Evolutionary conservation across 2,329 filamentous ascomycete genomes (phyloP).

Genomic region (Pseudogymnoascus sp.): DNA sequence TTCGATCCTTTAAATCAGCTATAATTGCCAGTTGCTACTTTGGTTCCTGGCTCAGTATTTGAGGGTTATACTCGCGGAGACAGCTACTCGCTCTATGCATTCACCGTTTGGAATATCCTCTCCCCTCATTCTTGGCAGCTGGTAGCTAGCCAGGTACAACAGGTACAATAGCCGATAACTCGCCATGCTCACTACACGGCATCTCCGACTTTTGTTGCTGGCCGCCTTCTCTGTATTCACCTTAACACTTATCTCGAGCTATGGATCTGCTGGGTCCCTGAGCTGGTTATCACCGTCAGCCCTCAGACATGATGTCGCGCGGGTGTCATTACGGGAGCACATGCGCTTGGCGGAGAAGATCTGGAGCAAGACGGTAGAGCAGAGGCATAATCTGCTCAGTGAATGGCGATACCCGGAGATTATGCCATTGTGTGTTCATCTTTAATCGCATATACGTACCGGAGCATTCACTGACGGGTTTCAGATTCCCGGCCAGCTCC

Average conservation of each 20-base stretch:
- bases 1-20: background rate
- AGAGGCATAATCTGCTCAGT: constrained; percentile 25
- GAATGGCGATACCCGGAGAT: constrained; percentile 21
- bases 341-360: constrained; percentile 19
- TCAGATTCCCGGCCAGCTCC: constrained; percentile 22
- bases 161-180: background rate
- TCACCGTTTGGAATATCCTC: background rate
- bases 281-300: background rate
- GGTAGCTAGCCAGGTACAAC: constrained; percentile 1
- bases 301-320: background rate
- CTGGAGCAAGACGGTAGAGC: constrained; percentile 27
- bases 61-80: background rate
- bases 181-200: background rate
- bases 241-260: background rate
- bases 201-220: background rate
- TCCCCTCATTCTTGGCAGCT: background rate
- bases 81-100: background rate
- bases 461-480: background rate
- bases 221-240: background rate
- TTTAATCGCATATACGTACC: background rate
- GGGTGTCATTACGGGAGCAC: background rate
- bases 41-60: background rate
- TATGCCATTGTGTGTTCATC: constrained; percentile 22
- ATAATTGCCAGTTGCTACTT: background rate
- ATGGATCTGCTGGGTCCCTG: background rate